These are phyloP conservation scores for Naganishia onofrii DNA, from an alignment of 768 basidiomycete genomes.

Conservation along the genomic window DNA sequence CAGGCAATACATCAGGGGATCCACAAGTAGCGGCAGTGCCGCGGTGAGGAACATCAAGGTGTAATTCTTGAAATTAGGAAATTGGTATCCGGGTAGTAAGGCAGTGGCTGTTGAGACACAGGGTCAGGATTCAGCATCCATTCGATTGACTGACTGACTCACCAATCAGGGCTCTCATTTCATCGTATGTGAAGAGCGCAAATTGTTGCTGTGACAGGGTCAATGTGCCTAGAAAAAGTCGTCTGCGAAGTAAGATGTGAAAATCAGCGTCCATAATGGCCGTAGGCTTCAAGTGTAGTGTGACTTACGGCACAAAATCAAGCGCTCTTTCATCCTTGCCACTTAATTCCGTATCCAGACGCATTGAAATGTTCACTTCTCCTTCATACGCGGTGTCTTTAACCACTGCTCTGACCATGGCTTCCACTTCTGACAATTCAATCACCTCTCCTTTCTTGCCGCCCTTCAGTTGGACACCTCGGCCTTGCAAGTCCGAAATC, in stretches of 20 bases:
- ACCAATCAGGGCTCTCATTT: constrained; percentile 8
- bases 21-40: background rate
- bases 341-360: background rate
- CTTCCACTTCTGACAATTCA: background rate
- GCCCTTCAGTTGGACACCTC: background rate
- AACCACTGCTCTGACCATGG: background rate
- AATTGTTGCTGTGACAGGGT: background rate
- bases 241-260: background rate
- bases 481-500: background rate
- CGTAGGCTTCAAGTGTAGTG: background rate
- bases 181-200: background rate
- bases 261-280: background rate
- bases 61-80: background rate
- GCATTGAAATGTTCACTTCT: background rate
- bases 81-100: background rate
- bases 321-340: background rate
- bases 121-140: background rate
- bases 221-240: background rate
- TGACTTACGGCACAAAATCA: background rate
- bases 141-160: background rate
- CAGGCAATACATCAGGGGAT: background rate
- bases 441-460: background rate
- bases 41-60: background rate
- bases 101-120: background rate
- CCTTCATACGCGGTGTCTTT: background rate